Base-by-base conservation (phyloP, 1,284 basidiomycete species). In the Cryptococcus depauperatus region DNA sequence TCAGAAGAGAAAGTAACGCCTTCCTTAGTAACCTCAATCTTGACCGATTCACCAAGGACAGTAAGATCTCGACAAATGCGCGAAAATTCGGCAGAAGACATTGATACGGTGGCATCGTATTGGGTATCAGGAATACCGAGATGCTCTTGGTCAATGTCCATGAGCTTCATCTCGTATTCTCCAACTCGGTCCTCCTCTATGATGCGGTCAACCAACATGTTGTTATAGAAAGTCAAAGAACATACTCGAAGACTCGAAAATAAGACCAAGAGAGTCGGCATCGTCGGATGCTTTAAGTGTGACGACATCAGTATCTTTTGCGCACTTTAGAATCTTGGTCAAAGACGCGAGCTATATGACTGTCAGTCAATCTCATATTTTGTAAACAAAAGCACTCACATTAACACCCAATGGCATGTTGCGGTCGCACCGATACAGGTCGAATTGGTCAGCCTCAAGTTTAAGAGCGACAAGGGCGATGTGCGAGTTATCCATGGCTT, bases 401-500 rank as follows among this genome's bases (percentile, higher is more conserved):
- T 92, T 92, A 59, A 92, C 85, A 54, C 89, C 89, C 7, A 93
- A 79, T 0, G 90, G 88, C 79, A 98, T 89, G 44, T 92, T 89
- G 19, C 91, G 81, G 72, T 99, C 95, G 68, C 93, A 97, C 57
- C 95, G 83, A 73, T 86, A 98, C 46, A 79, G 77, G 63, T 85
- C 81, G 76, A 96, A 96, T 26, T 86, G 86, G 0, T 77, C 74
- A 1, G 80, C 78, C 25, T 82, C 73, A 40, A 96, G 78, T 52
- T 83, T 78, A 41, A 69, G 64, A 16, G 67, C 66, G 30, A 97
- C 93, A 50, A 97, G 84, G 1, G 93, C 95, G 62, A 98, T 93
- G 73, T 98, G 95, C 5, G 93, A 97, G 79, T 96, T 97, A 77
- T 98, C 95, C 95, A 98, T 99, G 1, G 95, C 93, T 77, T 98